phyloP scores from a whole-genome alignment of 345 rosid species.

The Syzygium aromaticum region DNA sequence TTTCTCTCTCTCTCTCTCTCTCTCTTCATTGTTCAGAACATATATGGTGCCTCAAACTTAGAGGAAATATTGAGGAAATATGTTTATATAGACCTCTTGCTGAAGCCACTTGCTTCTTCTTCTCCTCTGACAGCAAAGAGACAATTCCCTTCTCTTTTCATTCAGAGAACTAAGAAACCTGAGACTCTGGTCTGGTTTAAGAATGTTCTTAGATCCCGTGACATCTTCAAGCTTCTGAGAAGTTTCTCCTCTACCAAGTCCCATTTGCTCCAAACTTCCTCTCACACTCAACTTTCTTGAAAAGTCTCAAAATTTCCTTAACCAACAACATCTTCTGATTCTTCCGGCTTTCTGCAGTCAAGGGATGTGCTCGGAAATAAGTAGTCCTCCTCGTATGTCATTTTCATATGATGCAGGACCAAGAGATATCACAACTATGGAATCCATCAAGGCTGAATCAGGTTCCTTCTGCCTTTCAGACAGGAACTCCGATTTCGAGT shows the following conservation, averaged over 20 bases:
- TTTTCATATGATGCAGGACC: neutral
- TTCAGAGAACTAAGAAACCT: neutral
- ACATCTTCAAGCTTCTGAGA: neutral
- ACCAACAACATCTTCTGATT: neutral
- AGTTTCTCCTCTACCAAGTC: neutral
- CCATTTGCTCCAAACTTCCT: neutral
- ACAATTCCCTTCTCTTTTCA: neutral
- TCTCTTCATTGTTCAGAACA: neutral
- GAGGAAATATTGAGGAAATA: neutral
- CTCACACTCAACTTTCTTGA: neutral
- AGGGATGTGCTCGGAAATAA: slow-evolving; percentile 5
- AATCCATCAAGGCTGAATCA: neutral
- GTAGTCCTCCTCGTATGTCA: slow-evolving; percentile 3
- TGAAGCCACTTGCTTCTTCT: neutral
- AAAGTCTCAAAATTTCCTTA: neutral
- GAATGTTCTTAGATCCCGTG: neutral
- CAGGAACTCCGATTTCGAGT: slow-evolving; percentile 6
- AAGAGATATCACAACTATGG: neutral
- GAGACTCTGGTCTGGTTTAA: neutral
- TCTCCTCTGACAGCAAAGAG: neutral
- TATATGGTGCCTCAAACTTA: neutral
- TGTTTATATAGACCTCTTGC: neutral
- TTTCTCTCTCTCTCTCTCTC: neutral
- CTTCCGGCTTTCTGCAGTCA: neutral
- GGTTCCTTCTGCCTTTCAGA: neutral